phyloP scores from a whole-genome alignment of 2,329 filamentous ascomycete species.

The Coccinonectria pachysandricola region DNA sequence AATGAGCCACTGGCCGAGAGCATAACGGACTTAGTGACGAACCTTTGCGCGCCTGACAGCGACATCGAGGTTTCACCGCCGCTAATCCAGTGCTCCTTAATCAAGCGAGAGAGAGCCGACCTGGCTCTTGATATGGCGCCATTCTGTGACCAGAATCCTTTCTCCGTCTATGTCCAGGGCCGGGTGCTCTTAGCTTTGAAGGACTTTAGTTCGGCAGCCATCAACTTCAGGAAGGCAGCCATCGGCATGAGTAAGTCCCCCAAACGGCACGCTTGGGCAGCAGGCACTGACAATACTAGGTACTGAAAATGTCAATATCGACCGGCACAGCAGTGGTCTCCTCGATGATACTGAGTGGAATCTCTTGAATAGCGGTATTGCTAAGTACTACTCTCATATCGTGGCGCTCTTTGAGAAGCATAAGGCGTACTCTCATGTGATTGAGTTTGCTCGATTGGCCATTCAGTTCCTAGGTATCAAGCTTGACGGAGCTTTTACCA shows the following conservation, averaged over 20 bases:
- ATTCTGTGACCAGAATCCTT: constrained; percentile 48
- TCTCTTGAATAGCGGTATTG: constrained; percentile 58
- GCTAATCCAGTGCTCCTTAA: constrained; percentile 50
- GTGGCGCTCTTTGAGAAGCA: constrained; percentile 70
- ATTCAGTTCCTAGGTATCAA: constrained; percentile 47
- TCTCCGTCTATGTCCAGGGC: constrained; percentile 73
- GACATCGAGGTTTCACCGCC: constrained; percentile 53
- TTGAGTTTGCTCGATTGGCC: constrained; percentile 71
- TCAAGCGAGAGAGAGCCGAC: constrained; percentile 50
- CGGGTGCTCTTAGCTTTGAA: constrained; percentile 65
- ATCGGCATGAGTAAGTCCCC: constrained; percentile 65
- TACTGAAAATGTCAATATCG: constrained; percentile 33
- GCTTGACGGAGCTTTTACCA: constrained; percentile 30
- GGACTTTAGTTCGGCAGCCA: constrained; percentile 62
- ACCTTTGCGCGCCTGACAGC: constrained; percentile 54
- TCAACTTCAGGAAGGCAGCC: constrained; percentile 72
- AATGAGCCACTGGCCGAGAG: constrained; percentile 44
- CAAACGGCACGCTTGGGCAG: neutral
- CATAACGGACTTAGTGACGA: constrained; percentile 56
- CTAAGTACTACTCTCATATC: constrained; percentile 81
- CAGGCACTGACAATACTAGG: constrained; percentile 28
- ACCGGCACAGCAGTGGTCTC: constrained; percentile 52
- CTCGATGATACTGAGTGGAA: constrained; percentile 68
- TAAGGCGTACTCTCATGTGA: constrained; percentile 67
- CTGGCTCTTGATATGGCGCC: constrained; percentile 46